These are phyloP conservation scores for Amoebophrya sp. DNA, from an alignment of 169 alveolate species.

Conservation along the genomic window DNA sequence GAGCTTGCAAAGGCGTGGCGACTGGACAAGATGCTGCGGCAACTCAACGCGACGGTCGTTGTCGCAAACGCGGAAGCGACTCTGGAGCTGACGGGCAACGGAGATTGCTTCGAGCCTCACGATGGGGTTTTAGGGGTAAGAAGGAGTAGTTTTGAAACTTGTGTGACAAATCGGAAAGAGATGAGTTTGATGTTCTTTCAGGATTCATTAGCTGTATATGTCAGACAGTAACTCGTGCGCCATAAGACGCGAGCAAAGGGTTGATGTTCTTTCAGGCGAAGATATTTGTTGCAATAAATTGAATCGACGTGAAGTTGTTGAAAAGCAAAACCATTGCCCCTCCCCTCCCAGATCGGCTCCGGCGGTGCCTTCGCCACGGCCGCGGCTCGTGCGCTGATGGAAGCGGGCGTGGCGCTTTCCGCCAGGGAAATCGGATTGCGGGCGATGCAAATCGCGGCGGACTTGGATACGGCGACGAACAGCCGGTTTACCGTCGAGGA, in stretches of 20 bases:
- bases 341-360: conserved; percentile 1
- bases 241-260: too few relatives aligned
- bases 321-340: background rate
- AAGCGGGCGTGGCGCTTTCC: background rate
- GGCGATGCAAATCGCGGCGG: background rate
- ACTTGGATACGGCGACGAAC: conserved; percentile 49
- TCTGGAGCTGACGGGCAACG: conserved; percentile 62
- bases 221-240: too few relatives aligned
- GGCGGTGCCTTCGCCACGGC: conserved; percentile 9
- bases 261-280: too few relatives aligned
- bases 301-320: background rate
- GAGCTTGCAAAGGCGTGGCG: conserved; percentile 67
- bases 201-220: too few relatives aligned
- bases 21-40: conserved; percentile 57
- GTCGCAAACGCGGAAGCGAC: conserved; percentile 61
- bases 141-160: too few relatives aligned
- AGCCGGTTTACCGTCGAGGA: conserved; percentile 55
- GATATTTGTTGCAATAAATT: background rate
- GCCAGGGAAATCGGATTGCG: background rate
- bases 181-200: too few relatives aligned
- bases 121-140: conserved; percentile 55
- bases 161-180: too few relatives aligned
- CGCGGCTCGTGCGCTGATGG: background rate
- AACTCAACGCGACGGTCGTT: conserved; percentile 58
- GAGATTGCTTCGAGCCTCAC: conserved; percentile 63